Percentiles rank a stretch among this genome's conserved stretches.
These are phyloP conservation scores for Microbotryomycetes sp. DNA, from an alignment of 1,284 basidiomycete species.

Conservation along the genomic window DNA sequence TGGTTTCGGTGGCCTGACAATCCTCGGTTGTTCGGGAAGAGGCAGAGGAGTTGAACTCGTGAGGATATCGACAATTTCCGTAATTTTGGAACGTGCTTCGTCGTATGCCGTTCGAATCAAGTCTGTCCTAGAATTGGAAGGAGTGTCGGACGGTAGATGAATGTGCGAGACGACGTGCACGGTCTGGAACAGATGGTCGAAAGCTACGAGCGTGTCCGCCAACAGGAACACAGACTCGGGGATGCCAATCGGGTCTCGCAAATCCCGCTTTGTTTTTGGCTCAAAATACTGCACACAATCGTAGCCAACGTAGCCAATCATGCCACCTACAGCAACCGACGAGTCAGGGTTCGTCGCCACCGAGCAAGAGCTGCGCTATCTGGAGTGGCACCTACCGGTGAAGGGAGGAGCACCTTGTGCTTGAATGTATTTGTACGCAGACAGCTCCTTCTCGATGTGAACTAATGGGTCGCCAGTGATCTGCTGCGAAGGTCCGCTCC, in stretches of 20 bases:
- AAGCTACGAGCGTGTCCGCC: slow-evolving; percentile 86
- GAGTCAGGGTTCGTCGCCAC: not conserved
- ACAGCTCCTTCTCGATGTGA: slow-evolving; percentile 77
- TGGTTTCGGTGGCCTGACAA: slow-evolving; percentile 51
- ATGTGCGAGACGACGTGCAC: slow-evolving; percentile 95
- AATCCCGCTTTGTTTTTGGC: slow-evolving; percentile 65
- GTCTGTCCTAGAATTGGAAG: slow-evolving; percentile 27
- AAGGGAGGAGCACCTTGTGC: slow-evolving; percentile 89
- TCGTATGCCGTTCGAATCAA: slow-evolving; percentile 72
- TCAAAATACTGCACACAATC: slow-evolving; percentile 97
- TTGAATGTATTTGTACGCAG: slow-evolving; percentile 79
- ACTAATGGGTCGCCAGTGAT: slow-evolving; percentile 78
- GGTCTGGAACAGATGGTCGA: slow-evolving; percentile 93
- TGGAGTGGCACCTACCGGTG: slow-evolving; percentile 49
- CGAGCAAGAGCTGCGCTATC: not conserved
- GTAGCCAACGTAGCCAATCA: slow-evolving; percentile 95
- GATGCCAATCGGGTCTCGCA: slow-evolving; percentile 69
- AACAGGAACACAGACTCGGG: slow-evolving; percentile 98
- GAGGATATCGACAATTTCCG: slow-evolving; percentile 62
- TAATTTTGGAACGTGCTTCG: slow-evolving; percentile 69
- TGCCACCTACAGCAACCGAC: slow-evolving; percentile 58
- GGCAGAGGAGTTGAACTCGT: slow-evolving; percentile 48
- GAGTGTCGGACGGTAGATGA: slow-evolving; percentile 59
- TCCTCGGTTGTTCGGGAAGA: slow-evolving; percentile 48
- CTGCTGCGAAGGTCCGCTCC: slow-evolving; percentile 77